These are phyloP conservation scores for Microsporum canis DNA, from an alignment of 2,329 filamentous ascomycete genomes.

Conservation along the genomic window DNA sequence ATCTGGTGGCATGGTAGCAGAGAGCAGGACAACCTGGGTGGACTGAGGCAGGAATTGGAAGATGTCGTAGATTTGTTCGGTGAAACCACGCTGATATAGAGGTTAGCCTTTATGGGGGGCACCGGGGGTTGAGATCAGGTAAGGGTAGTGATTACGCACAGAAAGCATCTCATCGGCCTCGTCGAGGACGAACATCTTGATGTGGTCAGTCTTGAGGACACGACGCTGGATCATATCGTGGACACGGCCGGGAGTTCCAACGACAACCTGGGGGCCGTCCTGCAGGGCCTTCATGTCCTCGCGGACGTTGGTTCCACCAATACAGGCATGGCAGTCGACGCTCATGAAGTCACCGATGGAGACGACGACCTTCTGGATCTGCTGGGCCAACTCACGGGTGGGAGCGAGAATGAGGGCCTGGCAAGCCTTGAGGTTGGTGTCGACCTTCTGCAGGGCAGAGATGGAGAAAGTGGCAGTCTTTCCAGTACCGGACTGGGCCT, in stretches of 20 bases:
- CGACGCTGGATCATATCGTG: slow-evolving; percentile 71
- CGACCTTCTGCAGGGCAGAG: slow-evolving; percentile 97
- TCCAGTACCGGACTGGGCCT: slow-evolving; percentile 98
- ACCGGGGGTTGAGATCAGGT: neutral
- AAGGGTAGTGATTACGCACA: slow-evolving; percentile 18
- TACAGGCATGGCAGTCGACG: slow-evolving; percentile 96
- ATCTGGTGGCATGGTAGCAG: slow-evolving; percentile 97
- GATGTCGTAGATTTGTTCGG: slow-evolving; percentile 99
- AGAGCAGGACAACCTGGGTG: slow-evolving; percentile 95
- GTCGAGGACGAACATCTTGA: slow-evolving; percentile 69
- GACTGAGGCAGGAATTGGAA: slow-evolving; percentile 97
- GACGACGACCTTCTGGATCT: slow-evolving; percentile 98
- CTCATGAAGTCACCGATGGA: slow-evolving; percentile 99
- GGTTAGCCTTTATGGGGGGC: neutral
- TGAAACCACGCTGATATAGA: slow-evolving; percentile 71
- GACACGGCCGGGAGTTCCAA: slow-evolving; percentile 91
- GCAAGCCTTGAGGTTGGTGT: slow-evolving; percentile 86
- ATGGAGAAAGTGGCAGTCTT: slow-evolving; percentile 99
- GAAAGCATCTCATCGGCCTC: slow-evolving; percentile 77
- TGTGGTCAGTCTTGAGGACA: slow-evolving; percentile 60
- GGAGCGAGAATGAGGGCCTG: slow-evolving; percentile 95
- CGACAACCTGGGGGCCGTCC: slow-evolving; percentile 95
- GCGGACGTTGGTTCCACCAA: slow-evolving; percentile 93
- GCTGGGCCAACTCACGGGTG: slow-evolving; percentile 89
- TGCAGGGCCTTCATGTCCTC: slow-evolving; percentile 97